Percentiles rank a stretch among this genome's conserved stretches.
These are phyloP conservation scores for Thinopyrum elongatum DNA, from an alignment of 176 grass and related monocot genomes.

Conservation along the genomic window DNA sequence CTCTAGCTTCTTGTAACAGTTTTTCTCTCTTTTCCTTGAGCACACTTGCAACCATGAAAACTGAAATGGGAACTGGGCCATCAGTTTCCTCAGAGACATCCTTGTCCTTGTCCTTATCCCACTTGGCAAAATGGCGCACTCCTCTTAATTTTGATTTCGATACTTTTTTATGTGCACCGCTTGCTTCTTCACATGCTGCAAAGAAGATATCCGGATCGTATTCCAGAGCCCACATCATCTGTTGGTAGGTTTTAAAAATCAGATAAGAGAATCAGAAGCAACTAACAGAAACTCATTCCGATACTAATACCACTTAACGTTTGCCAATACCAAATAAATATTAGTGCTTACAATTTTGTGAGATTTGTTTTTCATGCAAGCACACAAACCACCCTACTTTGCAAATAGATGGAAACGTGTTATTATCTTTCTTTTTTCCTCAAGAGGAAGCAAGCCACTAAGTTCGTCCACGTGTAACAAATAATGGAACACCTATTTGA, in stretches of 20 bases:
- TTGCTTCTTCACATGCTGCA: slow-evolving; percentile 75
- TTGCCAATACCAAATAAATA: background rate
- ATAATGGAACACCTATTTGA: slow-evolving; percentile 11
- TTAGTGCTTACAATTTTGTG: background rate
- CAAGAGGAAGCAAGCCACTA: background rate
- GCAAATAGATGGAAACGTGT: background rate
- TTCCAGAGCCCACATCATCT: slow-evolving; percentile 99
- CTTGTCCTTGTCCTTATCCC: slow-evolving; percentile 66
- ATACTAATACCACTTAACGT: slow-evolving; percentile 13
- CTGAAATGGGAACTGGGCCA: slow-evolving; percentile 91
- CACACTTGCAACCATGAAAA: slow-evolving; percentile 99
- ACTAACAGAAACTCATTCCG: background rate
- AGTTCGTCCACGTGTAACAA: background rate
- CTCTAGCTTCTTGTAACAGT: slow-evolving; percentile 82
- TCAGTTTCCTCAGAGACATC: slow-evolving; percentile 48
- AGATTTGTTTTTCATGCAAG: background rate
- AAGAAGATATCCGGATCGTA: slow-evolving; percentile 92
- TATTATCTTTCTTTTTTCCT: background rate
- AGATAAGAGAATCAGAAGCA: slow-evolving; percentile 19
- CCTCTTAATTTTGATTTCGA: slow-evolving; percentile 80
- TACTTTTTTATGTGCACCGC: slow-evolving; percentile 57
- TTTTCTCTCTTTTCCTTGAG: slow-evolving; percentile 97
- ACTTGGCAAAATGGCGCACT: slow-evolving; percentile 84
- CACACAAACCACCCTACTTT: background rate
- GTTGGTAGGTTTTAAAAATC: slow-evolving; percentile 35